A percentile compares a stretch with the other conserved stretches of the same genome.
These are phyloP conservation scores for Puccinia horiana DNA, from an alignment of 1,284 basidiomycete genomes.

Conservation along the genomic window DNA sequence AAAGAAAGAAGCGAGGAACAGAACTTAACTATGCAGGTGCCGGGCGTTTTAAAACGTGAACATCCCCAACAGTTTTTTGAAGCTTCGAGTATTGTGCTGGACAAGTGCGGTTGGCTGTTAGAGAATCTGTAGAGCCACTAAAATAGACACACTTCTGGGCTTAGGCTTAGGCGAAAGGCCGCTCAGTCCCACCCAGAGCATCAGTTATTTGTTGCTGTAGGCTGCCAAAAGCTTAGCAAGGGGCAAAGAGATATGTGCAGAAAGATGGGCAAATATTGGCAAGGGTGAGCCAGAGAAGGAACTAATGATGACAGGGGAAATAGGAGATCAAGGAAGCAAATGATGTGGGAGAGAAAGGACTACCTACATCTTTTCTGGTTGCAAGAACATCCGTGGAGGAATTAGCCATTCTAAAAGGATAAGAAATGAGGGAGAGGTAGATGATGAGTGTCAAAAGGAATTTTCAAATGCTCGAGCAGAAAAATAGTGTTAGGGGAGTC, in stretches of 20 bases:
- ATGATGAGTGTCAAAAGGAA: no score
- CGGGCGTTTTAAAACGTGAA: no score
- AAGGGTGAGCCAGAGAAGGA: no score
- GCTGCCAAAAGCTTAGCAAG: no score
- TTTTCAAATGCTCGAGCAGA: no score
- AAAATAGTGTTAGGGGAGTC: no score
- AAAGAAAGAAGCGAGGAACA: background rate
- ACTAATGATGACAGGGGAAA: no score
- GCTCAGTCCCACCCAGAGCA: conserved; percentile 10
- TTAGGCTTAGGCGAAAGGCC: background rate
- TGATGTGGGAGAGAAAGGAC: background rate
- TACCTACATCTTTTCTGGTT: conserved; percentile 3
- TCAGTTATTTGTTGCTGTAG: conserved; percentile 24
- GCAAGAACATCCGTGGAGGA: conserved; percentile 1
- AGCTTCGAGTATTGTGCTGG: background rate
- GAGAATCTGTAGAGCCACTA: background rate
- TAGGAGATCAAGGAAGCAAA: background rate
- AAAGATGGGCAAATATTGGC: no score
- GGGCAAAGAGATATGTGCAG: no score
- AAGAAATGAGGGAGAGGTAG: no score
- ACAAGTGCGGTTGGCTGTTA: background rate
- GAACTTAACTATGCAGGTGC: conserved; percentile 37
- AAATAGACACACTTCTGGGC: background rate
- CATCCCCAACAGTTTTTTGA: no score
- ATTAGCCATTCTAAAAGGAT: background rate